phyloP scores from a whole-genome alignment of 768 basidiomycete species.

The Pisolithus marmoratus region DNA sequence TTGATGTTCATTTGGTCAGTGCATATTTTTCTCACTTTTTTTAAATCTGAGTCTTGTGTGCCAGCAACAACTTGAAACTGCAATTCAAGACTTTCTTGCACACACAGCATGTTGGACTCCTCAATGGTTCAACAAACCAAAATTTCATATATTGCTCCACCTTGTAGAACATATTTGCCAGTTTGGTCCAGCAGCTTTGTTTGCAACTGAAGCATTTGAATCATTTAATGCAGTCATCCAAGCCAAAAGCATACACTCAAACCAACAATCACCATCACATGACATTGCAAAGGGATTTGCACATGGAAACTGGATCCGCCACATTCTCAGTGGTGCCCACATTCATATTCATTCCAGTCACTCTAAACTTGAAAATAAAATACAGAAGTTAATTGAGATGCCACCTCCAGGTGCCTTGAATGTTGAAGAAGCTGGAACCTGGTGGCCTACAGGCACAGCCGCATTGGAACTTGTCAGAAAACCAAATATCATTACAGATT shows the following conservation, averaged over 20 bases:
- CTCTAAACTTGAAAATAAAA: not conserved
- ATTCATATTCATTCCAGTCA: not conserved
- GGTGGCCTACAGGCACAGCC: not conserved
- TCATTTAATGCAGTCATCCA: slow-evolving; percentile 36
- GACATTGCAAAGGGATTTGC: slow-evolving; percentile 25
- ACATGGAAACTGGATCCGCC: slow-evolving; percentile 20
- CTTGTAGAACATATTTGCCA: slow-evolving; percentile 30
- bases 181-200: slow-evolving; percentile 39
- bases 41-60: not conserved
- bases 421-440: not conserved
- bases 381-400: not conserved
- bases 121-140: slow-evolving; percentile 38
- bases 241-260: slow-evolving; percentile 27
- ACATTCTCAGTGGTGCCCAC: slow-evolving; percentile 18
- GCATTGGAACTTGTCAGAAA: not conserved
- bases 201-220: slow-evolving; percentile 40
- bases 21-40: slow-evolving; percentile 6
- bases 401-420: not conserved
- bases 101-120: slow-evolving; percentile 23
- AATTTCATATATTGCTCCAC: slow-evolving; percentile 39
- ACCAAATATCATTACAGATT: not conserved
- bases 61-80: slow-evolving; percentile 11
- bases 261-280: slow-evolving; percentile 29
- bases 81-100: slow-evolving; percentile 33
- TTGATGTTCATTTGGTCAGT: slow-evolving; percentile 32